Evolutionary conservation across 495 filamentous ascomycete genomes (phyloP).

Genomic region (Lasiosphaeriaceae sp.): DNA sequence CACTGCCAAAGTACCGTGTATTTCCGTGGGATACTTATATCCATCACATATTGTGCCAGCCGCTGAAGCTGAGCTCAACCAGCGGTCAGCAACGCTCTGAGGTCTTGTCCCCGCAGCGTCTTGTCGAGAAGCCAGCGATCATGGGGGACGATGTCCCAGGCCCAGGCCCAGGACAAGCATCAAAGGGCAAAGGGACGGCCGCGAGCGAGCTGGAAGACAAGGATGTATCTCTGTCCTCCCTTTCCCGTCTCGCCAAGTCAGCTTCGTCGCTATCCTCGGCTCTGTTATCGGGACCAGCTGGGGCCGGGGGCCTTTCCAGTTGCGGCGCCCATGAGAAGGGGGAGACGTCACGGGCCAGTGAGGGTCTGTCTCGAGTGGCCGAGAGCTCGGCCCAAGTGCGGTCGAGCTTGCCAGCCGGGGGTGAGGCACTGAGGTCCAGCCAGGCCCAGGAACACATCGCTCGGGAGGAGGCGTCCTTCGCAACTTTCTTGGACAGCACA

Average conservation of each 20-base stretch:
- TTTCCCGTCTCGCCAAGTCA: conserved; percentile 24
- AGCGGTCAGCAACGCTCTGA: too few species aligned
- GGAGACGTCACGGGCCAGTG: conserved; percentile 9
- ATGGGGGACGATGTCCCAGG: neutral
- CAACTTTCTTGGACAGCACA: conserved; percentile 39
- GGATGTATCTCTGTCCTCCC: neutral
- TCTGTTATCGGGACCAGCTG: conserved; percentile 13
- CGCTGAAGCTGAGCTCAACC: too few species aligned
- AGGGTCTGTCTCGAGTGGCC: conserved; percentile 10
- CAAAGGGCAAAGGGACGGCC: conserved; percentile 1
- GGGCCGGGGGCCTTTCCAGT: conserved; percentile 2
- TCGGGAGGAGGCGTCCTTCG: conserved; percentile 39
- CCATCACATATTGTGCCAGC: too few species aligned
- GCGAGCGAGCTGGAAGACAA: neutral
- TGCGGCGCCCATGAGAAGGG: conserved; percentile 21
- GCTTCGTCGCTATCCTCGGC: conserved; percentile 21
- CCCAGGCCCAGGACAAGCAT: neutral
- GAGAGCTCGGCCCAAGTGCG: conserved; percentile 24
- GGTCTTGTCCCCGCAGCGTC: neutral
- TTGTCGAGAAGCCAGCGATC: neutral
- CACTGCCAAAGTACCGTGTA: too few species aligned
- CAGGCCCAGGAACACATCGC: conserved; percentile 33
- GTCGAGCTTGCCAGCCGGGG: conserved; percentile 56
- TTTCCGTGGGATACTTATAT: too few species aligned
- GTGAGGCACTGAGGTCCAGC: conserved; percentile 14